Conservation (phyloP, 352 stramenopile genomes). For the Elongisporangium prolatum region DNA sequence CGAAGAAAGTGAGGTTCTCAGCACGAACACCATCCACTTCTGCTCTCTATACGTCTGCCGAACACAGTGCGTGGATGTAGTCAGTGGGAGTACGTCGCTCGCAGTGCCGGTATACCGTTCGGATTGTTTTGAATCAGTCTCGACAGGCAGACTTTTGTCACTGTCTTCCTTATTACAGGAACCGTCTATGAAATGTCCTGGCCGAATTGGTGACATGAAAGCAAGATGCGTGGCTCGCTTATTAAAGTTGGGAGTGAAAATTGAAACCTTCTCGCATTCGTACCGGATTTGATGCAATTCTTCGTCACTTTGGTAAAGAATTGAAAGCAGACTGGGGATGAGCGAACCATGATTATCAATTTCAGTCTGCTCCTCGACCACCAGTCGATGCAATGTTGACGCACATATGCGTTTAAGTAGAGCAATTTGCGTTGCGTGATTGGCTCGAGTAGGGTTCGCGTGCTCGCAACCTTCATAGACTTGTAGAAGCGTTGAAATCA, state of each 20-base stretch:
- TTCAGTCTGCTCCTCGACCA: constrained; percentile 43
- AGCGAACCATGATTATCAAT: constrained; percentile 33
- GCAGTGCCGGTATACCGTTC: background rate
- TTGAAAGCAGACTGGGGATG: constrained; percentile 50
- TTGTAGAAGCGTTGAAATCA: constrained; percentile 48
- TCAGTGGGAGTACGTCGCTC: background rate
- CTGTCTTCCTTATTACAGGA: background rate
- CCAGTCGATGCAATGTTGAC: constrained; percentile 63
- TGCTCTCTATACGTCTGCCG: constrained; percentile 52
- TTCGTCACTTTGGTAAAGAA: constrained; percentile 51
- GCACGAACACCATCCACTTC: constrained; percentile 66
- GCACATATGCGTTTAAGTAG: constrained; percentile 47
- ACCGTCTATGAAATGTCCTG: background rate
- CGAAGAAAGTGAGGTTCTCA: constrained; percentile 66
- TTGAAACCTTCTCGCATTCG: constrained; percentile 63
- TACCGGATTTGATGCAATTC: constrained; percentile 73
- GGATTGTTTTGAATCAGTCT: background rate
- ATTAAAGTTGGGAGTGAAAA: constrained; percentile 14
- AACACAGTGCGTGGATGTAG: constrained; percentile 37
- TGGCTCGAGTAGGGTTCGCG: constrained; percentile 1
- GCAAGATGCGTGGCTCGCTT: background rate
- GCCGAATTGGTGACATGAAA: background rate
- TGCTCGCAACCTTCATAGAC: constrained; percentile 17
- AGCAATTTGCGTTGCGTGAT: constrained; percentile 1
- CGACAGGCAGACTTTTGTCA: background rate